Percentiles rank a stretch among this genome's conserved stretches.
phyloP scores from a whole-genome alignment of 2,329 filamentous ascomycete species.

The Sporothrix curviconia region DNA sequence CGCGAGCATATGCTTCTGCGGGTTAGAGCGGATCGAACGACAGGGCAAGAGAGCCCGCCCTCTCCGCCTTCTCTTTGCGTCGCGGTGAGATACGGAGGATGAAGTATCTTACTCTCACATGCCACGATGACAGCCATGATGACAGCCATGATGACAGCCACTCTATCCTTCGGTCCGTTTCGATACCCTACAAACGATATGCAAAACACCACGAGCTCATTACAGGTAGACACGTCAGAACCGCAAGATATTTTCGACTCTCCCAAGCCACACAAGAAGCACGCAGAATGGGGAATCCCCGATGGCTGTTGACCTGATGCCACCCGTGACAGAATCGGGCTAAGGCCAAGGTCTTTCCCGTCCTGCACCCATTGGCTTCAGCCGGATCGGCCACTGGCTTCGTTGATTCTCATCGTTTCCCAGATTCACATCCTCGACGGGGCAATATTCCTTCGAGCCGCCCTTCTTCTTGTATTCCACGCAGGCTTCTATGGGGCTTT shows the following conservation, averaged over 20 bases:
- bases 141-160: neutral
- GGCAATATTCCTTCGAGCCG: slow-evolving; percentile 1
- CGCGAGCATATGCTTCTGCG: slow-evolving; percentile 9
- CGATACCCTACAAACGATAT: neutral
- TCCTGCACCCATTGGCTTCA: neutral
- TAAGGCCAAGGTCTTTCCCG: neutral
- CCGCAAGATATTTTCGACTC: no score
- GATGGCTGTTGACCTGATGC: neutral
- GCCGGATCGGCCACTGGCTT: neutral
- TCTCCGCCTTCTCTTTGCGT: no score
- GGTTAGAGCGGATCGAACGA: neutral
- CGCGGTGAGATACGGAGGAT: no score
- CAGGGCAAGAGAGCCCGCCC: no score
- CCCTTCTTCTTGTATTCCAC: slow-evolving; percentile 17
- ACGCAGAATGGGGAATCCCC: no score
- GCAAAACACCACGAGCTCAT: neutral
- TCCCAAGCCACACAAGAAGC: neutral
- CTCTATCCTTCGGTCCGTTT: neutral
- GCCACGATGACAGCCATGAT: no score
- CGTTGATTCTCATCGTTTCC: neutral
- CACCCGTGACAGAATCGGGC: neutral
- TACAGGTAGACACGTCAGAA: neutral
- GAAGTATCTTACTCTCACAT: no score
- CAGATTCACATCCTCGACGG: neutral
- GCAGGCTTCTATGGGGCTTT: slow-evolving; percentile 23